Evolutionary conservation across 2,329 filamentous ascomycete species (phyloP).

Genomic region (Pseudocercospora pini-densiflorae): DNA sequence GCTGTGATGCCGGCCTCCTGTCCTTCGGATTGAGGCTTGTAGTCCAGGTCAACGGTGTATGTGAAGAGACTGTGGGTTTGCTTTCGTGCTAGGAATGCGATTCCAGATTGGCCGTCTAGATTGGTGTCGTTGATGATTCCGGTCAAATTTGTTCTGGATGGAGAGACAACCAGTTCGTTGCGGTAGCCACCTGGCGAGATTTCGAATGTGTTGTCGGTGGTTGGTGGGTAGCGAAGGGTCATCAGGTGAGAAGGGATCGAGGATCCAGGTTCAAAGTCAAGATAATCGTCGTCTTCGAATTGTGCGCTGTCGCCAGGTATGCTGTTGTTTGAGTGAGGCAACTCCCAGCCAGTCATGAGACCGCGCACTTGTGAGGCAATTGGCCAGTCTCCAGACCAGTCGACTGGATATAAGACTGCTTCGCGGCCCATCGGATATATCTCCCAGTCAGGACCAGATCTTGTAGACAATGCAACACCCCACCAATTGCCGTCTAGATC

Average conservation of each 20-base stretch:
- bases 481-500: conserved; percentile 59
- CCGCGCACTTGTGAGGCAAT: conserved; percentile 49
- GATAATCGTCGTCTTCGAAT: conserved; percentile 49
- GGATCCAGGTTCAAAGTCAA: conserved; percentile 53
- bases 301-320: conserved; percentile 50
- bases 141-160: conserved; percentile 60
- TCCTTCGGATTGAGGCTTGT: conserved; percentile 42
- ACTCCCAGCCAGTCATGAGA: conserved; percentile 48
- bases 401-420: conserved; percentile 53
- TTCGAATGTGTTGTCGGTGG: conserved; percentile 45
- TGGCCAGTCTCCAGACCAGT: conserved; percentile 52
- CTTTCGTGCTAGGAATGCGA: conserved; percentile 59
- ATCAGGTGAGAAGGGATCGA: conserved; percentile 59
- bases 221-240: conserved; percentile 58
- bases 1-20: conserved; percentile 59
- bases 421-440: conserved; percentile 61
- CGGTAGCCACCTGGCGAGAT: conserved; percentile 49
- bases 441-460: conserved; percentile 48
- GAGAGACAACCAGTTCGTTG: conserved; percentile 53
- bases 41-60: conserved; percentile 55
- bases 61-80: conserved; percentile 62
- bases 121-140: conserved; percentile 52
- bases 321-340: conserved; percentile 43
- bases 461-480: conserved; percentile 54
- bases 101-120: conserved; percentile 52